phyloP scores from a whole-genome alignment of 1,284 basidiomycete genomes.

The Moesziomyces sp. region DNA sequence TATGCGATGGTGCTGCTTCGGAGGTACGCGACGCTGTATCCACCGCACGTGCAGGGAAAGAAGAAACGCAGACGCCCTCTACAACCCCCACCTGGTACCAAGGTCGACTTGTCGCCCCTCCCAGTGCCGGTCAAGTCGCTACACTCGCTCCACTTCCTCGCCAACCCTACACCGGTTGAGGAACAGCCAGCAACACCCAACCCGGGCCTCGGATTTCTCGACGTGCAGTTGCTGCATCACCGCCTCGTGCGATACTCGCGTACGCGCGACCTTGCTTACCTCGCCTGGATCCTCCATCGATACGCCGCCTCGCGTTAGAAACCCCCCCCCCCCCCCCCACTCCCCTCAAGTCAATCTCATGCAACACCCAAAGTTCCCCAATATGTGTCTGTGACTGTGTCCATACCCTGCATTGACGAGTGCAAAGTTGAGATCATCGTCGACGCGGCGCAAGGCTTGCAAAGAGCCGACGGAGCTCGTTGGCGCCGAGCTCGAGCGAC shows the following conservation, averaged over 20 bases:
- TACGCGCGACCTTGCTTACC: conserved; percentile 17
- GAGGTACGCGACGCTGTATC: conserved; percentile 19
- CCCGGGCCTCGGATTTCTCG: conserved; percentile 44
- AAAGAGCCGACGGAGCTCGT: conserved; percentile 43
- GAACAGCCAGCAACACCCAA: neutral
- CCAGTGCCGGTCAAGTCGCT: conserved; percentile 16
- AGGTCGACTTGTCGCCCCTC: conserved; percentile 22
- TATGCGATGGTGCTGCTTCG: conserved; percentile 5
- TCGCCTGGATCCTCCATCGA: conserved; percentile 34
- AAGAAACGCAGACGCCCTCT: conserved; percentile 1
- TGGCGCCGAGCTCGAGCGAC: conserved; percentile 20
- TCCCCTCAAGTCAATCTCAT: neutral
- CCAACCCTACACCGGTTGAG: neutral
- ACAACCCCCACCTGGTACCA: neutral
- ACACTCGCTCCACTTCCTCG: conserved; percentile 7
- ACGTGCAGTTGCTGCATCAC: conserved; percentile 59
- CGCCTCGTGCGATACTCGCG: conserved; percentile 38
- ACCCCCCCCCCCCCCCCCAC: neutral
- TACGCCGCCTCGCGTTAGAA: conserved; percentile 8
- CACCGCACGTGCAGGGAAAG: conserved; percentile 8
- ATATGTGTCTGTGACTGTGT: neutral
- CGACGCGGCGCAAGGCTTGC: conserved; percentile 16
- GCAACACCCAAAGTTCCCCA: no score
- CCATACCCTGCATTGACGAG: neutral
- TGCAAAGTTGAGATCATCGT: neutral